Conservation (phyloP, 441 rosid genomes). For the Corymbia citriodora region DNA sequence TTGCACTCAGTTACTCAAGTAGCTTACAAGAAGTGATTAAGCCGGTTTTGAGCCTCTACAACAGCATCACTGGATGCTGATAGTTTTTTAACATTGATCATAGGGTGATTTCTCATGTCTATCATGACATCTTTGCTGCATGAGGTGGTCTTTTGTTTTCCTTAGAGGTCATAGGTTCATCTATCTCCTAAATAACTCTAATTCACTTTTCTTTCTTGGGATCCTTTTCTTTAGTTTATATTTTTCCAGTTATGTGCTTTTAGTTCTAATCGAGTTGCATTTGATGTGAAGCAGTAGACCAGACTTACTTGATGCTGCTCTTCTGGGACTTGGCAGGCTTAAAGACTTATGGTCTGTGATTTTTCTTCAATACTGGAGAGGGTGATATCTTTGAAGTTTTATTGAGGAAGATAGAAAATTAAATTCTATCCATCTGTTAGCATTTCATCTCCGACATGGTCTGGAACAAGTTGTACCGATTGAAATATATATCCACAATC, state of each 20-base stretch:
- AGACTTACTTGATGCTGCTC: constrained; percentile 94
- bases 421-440: background rate
- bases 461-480: background rate
- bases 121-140: background rate
- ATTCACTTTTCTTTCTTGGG: background rate
- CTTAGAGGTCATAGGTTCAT: background rate
- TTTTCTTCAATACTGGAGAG: constrained; percentile 79
- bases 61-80: background rate
- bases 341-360: constrained; percentile 75
- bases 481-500: background rate
- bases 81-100: background rate
- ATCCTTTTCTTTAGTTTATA: background rate
- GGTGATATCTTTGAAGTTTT: constrained; percentile 73
- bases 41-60: background rate
- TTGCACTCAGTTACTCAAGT: background rate
- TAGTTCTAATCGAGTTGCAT: background rate
- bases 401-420: constrained; percentile 64
- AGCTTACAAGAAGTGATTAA: background rate
- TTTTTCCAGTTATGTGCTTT: background rate
- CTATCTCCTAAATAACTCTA: background rate
- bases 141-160: background rate
- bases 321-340: constrained; percentile 85
- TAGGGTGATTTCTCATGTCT: background rate
- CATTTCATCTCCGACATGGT: background rate
- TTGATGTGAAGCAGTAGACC: constrained; percentile 65